Evolutionary conservation across 2,329 filamentous ascomycete species (phyloP), one percentile per base, ranked within the genome.

Genomic region (Alternaria consortialis): DNA sequence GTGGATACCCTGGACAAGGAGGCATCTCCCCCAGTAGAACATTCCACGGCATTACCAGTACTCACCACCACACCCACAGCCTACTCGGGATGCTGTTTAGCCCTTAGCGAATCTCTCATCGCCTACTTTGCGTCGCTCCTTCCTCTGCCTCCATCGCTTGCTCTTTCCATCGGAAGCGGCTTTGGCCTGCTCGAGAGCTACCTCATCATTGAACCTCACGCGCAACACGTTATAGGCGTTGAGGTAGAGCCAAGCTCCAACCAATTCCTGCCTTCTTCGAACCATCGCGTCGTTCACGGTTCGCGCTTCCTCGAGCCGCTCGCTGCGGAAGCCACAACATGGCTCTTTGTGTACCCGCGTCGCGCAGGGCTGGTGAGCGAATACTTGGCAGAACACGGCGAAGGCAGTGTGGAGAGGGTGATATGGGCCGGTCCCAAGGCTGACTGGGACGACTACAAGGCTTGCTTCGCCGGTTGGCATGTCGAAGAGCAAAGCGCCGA

Each of bases 271-370:
- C 76, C 80, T 1, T 70, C 74, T 20, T 62, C 80, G 13, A 68
- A 78, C 13, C 77, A 85, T 66, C 70, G 80, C 43, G 66, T 76
- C 8, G 84, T 86, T 6, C 58, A 72, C 7, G 82, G 82, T 2
- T 81, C 82, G 0, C 81, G 81, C 68, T 80, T 79, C 32, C 65
- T 85, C 8, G 79, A 80, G 53, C 56, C 77, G 1, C 73, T 81
- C 11, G 83, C 83, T 3, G 62, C 72, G 5, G 64, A 80, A n/a
- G 82, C 83, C 8, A 60, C 66, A 1, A 76, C 75, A n/a, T 82
- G 84, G 80, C 72, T 86, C 60, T 86, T 87, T 72, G 81, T 86
- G 27, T 87, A 86, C 65, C 85, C 85, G 1, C 80, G 84, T 13
- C 75, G 82, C n/a, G 77, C 82, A 4, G 78, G 71, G 4, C 70